Percentiles rank a stretch among this genome's conserved stretches.
Evolutionary conservation across 1,139 yeast species (phyloP).

Genomic region (Scheffersomyces titani): DNA sequence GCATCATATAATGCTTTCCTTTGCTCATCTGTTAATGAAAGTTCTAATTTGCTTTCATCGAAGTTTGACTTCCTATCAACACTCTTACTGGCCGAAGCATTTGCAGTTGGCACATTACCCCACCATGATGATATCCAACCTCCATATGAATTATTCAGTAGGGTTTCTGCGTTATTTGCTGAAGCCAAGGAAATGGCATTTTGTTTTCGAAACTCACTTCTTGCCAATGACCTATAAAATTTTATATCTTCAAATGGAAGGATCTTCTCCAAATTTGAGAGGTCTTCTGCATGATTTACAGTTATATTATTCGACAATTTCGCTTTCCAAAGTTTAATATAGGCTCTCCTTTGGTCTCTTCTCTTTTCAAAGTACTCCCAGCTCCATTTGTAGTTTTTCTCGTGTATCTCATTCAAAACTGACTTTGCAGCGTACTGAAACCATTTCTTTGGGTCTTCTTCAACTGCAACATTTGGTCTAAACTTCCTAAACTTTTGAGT

Average conservation of each 20-base stretch:
- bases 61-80: conserved; percentile 1
- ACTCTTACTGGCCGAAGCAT: conserved; percentile 8
- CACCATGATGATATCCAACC: conserved; percentile 33
- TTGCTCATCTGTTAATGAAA: conserved; percentile 62
- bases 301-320: conserved; percentile 37
- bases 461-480: conserved; percentile 62
- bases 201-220: conserved; percentile 63
- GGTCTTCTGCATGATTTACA: conserved; percentile 36
- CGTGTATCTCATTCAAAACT: conserved; percentile 77
- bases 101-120: conserved; percentile 11
- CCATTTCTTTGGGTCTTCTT: conserved; percentile 80
- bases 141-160: conserved; percentile 4
- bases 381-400: conserved; percentile 77
- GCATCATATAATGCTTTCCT: conserved; percentile 87
- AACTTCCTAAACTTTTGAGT: conserved; percentile 73
- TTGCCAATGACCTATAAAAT: conserved; percentile 81
- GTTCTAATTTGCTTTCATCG: conserved; percentile 26
- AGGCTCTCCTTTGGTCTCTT: conserved; percentile 69
- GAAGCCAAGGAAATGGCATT: conserved; percentile 20
- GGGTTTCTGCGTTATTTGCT: neutral
- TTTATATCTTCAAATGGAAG: conserved; percentile 78
- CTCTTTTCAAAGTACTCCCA: conserved; percentile 81
- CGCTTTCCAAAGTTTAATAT: conserved; percentile 67
- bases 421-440: conserved; percentile 74
- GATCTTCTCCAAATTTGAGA: conserved; percentile 57